Conservation (phyloP, 2,329 filamentous ascomycete genomes). For the Exophiala xenobiotica region DNA sequence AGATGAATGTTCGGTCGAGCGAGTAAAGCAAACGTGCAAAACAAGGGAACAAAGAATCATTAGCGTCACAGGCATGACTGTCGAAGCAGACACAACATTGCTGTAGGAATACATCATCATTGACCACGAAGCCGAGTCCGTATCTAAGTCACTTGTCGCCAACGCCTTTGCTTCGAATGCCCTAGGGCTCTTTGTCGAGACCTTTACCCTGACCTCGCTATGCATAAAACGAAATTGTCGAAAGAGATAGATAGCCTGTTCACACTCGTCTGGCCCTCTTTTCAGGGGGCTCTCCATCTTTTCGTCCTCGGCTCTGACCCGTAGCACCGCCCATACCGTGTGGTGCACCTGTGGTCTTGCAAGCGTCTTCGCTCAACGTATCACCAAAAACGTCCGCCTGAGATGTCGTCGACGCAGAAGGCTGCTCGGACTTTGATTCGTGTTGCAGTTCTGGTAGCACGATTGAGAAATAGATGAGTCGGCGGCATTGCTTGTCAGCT, state of each 20-base stretch:
- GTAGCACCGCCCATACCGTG: too few relatives aligned
- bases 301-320: conserved; percentile 5
- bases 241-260: too few relatives aligned
- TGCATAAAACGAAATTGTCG: too few relatives aligned
- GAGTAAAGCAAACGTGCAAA: background rate
- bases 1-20: conserved; percentile 59
- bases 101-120: conserved; percentile 2
- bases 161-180: too few relatives aligned
- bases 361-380: too few relatives aligned
- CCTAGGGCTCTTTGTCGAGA: too few relatives aligned
- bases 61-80: background rate
- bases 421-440: background rate
- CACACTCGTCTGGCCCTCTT: conserved; percentile 19
- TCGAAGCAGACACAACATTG: background rate
- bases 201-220: too few relatives aligned
- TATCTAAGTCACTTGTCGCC: too few relatives aligned
- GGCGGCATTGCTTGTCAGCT: background rate
- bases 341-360: too few relatives aligned
- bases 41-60: background rate
- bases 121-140: too few relatives aligned
- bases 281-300: conserved; percentile 16
- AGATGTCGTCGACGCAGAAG: too few relatives aligned
- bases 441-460: conserved; percentile 4
- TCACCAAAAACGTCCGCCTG: too few relatives aligned
- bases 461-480: conserved; percentile 19